A percentile compares a stretch with the other conserved stretches of the same genome.
Conservation (phyloP, 768 basidiomycete species). For the Lentinula detonsa region DNA sequence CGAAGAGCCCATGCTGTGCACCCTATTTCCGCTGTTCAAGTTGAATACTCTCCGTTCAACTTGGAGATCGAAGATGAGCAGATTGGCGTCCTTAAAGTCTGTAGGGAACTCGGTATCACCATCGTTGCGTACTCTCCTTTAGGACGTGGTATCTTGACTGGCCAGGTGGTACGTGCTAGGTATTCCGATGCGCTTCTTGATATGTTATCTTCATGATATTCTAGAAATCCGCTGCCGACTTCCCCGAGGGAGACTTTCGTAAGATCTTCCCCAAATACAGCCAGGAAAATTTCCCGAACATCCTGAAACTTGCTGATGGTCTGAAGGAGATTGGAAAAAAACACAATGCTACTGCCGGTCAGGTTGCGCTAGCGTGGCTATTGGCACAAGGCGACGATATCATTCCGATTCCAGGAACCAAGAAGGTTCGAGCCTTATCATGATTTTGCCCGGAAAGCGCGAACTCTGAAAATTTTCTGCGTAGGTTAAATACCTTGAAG, state of each 20-base stretch:
- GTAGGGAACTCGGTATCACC: slow-evolving; percentile 42
- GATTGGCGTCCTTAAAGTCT: slow-evolving; percentile 34
- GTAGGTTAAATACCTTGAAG: slow-evolving; percentile 27
- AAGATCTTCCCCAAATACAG: slow-evolving; percentile 29
- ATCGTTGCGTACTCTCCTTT: slow-evolving; percentile 49
- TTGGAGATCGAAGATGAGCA: slow-evolving; percentile 40
- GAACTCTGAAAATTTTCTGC: neutral
- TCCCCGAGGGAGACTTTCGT: slow-evolving; percentile 32
- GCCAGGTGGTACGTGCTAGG: slow-evolving; percentile 27
- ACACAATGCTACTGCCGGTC: slow-evolving; percentile 31
- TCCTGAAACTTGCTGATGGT: slow-evolving; percentile 28
- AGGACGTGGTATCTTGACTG: slow-evolving; percentile 46
- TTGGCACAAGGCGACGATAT: slow-evolving; percentile 28
- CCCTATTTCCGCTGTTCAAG: slow-evolving; percentile 42
- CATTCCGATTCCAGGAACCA: slow-evolving; percentile 32
- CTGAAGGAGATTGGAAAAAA: slow-evolving; percentile 27
- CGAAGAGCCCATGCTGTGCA: slow-evolving; percentile 46
- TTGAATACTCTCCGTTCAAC: slow-evolving; percentile 47
- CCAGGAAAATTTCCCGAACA: slow-evolving; percentile 36
- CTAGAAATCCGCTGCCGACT: neutral
- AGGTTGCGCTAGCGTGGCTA: slow-evolving; percentile 37
- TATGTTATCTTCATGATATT: neutral
- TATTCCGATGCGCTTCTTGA: slow-evolving; percentile 13
- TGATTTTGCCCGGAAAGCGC: neutral
- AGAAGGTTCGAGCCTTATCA: slow-evolving; percentile 17